Base-by-base conservation (phyloP, 108 stramenopile species). In the Cyclotella kingstonii region DNA sequence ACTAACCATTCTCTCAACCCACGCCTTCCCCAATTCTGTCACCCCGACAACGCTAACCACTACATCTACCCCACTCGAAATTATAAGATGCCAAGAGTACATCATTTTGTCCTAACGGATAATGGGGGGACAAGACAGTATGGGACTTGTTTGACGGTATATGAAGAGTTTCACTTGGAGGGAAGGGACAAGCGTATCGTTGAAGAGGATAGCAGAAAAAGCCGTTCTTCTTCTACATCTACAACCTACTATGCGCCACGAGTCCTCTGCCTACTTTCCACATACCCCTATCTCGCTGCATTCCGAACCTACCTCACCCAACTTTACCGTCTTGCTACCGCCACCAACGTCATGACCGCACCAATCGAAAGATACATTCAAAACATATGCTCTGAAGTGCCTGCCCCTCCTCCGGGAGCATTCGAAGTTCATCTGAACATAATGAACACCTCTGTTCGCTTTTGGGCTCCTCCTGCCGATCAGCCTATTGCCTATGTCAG, bases 361-460 rank as follows among this genome's bases (percentile, higher is more conserved):
- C 98, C 98, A 7, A 86, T 98, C 42, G 98, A 98, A 75, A 81
- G 96, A 17, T 95, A 96, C 57, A 78, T 98, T 54, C 70, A 79
- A 61, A 98, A 97, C 70, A 84, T 98, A 36, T 89, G 95, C 50
- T 63, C 59, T 36, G 97, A 98, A 77, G 87, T 96, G 28, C 95
- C 98, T 15, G 90, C 96, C 34, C 98, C 98, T 14, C 98, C 98
- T 4, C 91, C 88, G 0, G 95, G 95, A 11, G 79, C 81, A 14
- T 87, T 91, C 60, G 91, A 95, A 70, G 90, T 95, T 0, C 84
- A 83, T 72, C 40, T 86, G 27, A 59, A 53, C 36, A 86, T 93
- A 17, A 66, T 93, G 25, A 60, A 79, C 39, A 79, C 70, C 3
- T 68, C 58, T 28, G 79, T 95, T 49, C 67, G 89, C 12, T 91